Percentiles rank a stretch among this genome's conserved stretches.
Evolutionary conservation across 768 basidiomycete species (phyloP).

Genomic region (Cubamyces sp.): DNA sequence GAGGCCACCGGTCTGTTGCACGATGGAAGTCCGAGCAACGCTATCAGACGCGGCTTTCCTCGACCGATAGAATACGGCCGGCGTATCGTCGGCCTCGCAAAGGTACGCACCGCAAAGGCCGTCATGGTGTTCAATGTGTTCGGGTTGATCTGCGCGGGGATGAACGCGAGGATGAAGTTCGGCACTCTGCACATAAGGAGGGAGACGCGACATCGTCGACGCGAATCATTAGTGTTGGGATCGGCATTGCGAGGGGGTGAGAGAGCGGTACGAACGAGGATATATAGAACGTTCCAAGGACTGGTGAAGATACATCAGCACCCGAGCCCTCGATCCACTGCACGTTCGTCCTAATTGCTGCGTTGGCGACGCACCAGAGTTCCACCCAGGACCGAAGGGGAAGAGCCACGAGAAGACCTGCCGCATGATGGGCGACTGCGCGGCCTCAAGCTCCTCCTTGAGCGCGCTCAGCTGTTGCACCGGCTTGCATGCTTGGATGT

Average conservation of each 20-base stretch:
- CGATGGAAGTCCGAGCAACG: background rate
- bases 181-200: constrained; percentile 62
- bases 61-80: background rate
- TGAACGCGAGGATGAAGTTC: constrained; percentile 94
- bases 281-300: constrained; percentile 94
- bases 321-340: background rate
- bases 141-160: constrained; percentile 83
- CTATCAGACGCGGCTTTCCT: background rate
- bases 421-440: constrained; percentile 76
- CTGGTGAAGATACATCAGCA: constrained; percentile 36
- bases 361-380: constrained; percentile 54
- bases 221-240: constrained; percentile 25
- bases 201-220: constrained; percentile 21
- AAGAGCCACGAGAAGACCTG: constrained; percentile 81
- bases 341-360: constrained; percentile 18
- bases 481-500: constrained; percentile 46
- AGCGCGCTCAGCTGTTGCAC: constrained; percentile 56
- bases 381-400: constrained; percentile 90
- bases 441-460: constrained; percentile 62
- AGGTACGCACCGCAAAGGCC: constrained; percentile 71
- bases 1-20: constrained; percentile 76
- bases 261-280: constrained; percentile 72
- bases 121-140: constrained; percentile 93
- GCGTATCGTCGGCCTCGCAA: background rate
- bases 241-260: constrained; percentile 12